Evolutionary conservation across 768 basidiomycete genomes (phyloP).

Genomic region (Phlebiopsis gigantea): DNA sequence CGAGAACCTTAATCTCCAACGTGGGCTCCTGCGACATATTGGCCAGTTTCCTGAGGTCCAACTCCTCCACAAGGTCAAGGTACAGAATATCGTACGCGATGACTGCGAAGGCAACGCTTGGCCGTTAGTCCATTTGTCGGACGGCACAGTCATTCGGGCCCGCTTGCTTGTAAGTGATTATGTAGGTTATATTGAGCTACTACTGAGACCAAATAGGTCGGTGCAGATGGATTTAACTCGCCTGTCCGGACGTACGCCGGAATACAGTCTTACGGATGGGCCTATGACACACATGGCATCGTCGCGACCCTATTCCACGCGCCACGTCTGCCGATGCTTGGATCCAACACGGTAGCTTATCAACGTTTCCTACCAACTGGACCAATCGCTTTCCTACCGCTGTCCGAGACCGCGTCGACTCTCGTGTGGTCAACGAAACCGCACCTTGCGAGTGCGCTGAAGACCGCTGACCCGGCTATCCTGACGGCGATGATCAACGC

Average conservation of each 20-base stretch:
- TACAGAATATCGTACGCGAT: slow-evolving; percentile 60
- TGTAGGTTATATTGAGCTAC: background rate
- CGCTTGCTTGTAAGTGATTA: slow-evolving; percentile 59
- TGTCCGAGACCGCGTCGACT: slow-evolving; percentile 73
- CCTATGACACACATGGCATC: slow-evolving; percentile 83
- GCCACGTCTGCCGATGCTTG: slow-evolving; percentile 55
- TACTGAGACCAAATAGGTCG: slow-evolving; percentile 48
- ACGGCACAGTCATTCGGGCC: slow-evolving; percentile 59
- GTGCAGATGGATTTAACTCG: slow-evolving; percentile 94
- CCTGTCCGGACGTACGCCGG: slow-evolving; percentile 84
- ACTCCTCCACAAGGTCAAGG: slow-evolving; percentile 69
- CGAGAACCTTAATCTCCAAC: slow-evolving; percentile 92
- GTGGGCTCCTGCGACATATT: slow-evolving; percentile 68
- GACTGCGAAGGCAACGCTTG: slow-evolving; percentile 52
- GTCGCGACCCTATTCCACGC: slow-evolving; percentile 83
- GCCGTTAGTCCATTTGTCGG: slow-evolving; percentile 75
- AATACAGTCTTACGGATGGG: slow-evolving; percentile 87
- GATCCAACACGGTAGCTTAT: slow-evolving; percentile 76
- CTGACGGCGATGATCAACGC: slow-evolving; percentile 80
- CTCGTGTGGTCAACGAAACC: slow-evolving; percentile 94
- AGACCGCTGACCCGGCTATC: slow-evolving; percentile 55
- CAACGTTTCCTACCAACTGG: slow-evolving; percentile 95
- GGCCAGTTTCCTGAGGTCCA: slow-evolving; percentile 45
- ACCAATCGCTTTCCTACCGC: slow-evolving; percentile 91
- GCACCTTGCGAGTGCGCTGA: slow-evolving; percentile 64